Evolutionary conservation across 257 asterid species (phyloP), one percentile per base, ranked within the genome.

Genomic region (Striga asiatica): DNA sequence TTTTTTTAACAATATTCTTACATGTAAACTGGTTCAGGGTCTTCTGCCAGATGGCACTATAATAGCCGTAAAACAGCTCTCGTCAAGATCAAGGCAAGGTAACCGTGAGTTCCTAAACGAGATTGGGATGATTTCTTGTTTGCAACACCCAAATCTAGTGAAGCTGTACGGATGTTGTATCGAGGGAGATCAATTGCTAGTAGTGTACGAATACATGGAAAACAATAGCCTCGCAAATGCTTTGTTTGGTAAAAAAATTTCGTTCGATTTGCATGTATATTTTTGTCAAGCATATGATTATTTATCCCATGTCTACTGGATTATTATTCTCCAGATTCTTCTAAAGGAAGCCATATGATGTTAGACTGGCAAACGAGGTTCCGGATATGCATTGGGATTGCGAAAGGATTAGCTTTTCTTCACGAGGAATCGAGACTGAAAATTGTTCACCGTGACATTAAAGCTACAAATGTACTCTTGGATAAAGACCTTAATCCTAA

Each of bases 401-500:
- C 97, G 49, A 79, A 70, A 72, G 97, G 97, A 61, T 49, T 88
- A 50, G 93, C 94, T 57, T 88, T 75, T 74, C 94, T 88, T 28
- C 97, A 88, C 8, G 94, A 85, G 49, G 97, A 85, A 51, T 83
- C 97, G 12, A 79, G 82, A 49, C 66, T 88, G 51, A 88, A 81
- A 70, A 85, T 88, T 71, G 95, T 88, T 47, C 97, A 88, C 43
- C 85, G 97, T 43, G 97, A 88, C 79, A 88, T 88, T 41, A 88
- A 88, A 72, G 92, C 95, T 52, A 80, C 94, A 2, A 88, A 88
- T 58, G 94, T 88, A 62, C 79, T 88, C 39, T 84, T 89, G 17
- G 97, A 85, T 66, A 58, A 70, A 21, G 82, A 82, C 58, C 76
- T 89, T 9, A 81, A 47, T 54, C 89, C 97, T 4, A 89, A 89